Percentiles rank a stretch among this genome's conserved stretches.
These are phyloP conservation scores for Suillus subaureus DNA, from an alignment of 768 basidiomycete species.

Conservation along the genomic window DNA sequence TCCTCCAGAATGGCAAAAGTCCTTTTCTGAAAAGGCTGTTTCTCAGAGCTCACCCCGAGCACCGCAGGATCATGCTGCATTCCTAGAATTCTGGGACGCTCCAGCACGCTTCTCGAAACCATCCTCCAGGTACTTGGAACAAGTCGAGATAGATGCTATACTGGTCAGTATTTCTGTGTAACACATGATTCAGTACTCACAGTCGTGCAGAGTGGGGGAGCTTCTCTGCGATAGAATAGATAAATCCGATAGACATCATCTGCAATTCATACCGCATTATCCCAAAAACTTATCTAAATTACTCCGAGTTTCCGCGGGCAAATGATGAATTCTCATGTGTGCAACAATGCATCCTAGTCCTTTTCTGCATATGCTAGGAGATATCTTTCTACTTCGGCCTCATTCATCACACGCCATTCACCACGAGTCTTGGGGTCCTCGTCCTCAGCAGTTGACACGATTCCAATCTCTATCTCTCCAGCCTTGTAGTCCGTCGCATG, in stretches of 20 bases:
- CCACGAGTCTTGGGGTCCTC: constrained; percentile 75
- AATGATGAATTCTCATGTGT: constrained; percentile 6
- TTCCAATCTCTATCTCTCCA: constrained; percentile 94
- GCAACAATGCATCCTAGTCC: constrained; percentile 45
- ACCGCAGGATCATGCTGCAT: constrained; percentile 22
- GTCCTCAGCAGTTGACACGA: constrained; percentile 76
- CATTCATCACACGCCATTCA: constrained; percentile 76
- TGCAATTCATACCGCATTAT: background rate
- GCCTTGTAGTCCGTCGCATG: constrained; percentile 97
- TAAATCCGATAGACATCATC: background rate
- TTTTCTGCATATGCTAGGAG: constrained; percentile 88
- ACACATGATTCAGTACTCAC: constrained; percentile 4
- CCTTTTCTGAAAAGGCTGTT: constrained; percentile 45
- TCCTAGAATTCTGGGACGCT: constrained; percentile 67
- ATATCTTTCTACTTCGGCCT: constrained; percentile 77
- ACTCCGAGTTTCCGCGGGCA: background rate
- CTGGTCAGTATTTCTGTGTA: constrained; percentile 43
- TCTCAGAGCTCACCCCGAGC: constrained; percentile 9
- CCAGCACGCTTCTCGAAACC: constrained; percentile 61
- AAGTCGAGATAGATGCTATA: constrained; percentile 67
- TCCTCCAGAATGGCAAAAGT: constrained; percentile 58
- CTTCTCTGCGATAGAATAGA: constrained; percentile 45
- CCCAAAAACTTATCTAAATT: background rate
- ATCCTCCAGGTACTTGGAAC: constrained; percentile 47
- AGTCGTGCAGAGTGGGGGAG: constrained; percentile 62